Base-by-base conservation (phyloP, 805 yeast genomes). In the Saturnispora hagleri region DNA sequence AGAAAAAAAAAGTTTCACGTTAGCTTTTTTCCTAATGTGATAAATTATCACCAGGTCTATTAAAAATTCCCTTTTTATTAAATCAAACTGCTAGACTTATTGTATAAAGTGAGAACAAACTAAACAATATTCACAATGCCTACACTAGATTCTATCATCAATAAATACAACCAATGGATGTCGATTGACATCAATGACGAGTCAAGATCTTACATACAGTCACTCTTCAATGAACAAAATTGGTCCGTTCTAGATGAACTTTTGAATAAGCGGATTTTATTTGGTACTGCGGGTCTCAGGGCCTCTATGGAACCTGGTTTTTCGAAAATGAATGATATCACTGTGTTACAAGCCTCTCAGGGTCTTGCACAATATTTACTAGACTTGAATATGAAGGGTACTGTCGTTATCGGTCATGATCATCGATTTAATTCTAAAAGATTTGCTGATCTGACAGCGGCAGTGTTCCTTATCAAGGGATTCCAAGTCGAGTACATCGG, bases 221-320 rank as follows among this genome's bases (percentile, higher is more conserved):
- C 45, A 3, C 58, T 71, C 15, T 48, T 48, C 28, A 34, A 34
- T 12, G 73, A 69, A 3, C 53, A 64, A 8, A 57, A 67, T 18
- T 74, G 79, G 79, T 61, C 73, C 5, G 52, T 47, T 0, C 54
- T 89, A 38, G 78, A 76, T 44, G 62, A 63, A 38, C 72, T 85
- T 48, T 70, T 89, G 31, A 61, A 76, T 43, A 58, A 61, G n/a
- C 68, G 96, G 50, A 83, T 90, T 27, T 70, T 81, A 12, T 91
- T 91, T 67, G 98, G 98, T 0, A 91, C 98, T 0, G 97, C 98
- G 2, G 98, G 97, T 0, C 76, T 93, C 46, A 73, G 99, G 27
- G 79, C 95, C 2, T 70, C 74, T 22, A 89, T 93, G 97, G 90
- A 82, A 55, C 89, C 97, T 0, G 98, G 99, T 0, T 89, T 86